phyloP scores from a whole-genome alignment of 129 eudicot species.

The Ambrosia artemisiifolia region DNA sequence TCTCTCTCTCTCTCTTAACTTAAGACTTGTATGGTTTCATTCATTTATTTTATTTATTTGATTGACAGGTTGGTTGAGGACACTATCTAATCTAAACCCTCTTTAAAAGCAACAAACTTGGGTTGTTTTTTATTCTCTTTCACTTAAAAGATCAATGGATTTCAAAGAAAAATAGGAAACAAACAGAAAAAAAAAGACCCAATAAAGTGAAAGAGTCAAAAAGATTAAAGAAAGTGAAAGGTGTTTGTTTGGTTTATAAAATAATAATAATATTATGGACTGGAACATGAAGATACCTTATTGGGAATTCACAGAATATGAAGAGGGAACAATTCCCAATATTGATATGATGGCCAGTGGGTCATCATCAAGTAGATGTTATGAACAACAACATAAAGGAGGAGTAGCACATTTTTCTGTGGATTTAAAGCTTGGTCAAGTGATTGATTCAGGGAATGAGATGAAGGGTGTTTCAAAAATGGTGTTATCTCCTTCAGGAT shows the following conservation, averaged over 20 bases:
- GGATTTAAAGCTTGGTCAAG: conserved; percentile 64
- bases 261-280: conserved; percentile 31
- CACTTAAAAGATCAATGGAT: conserved; percentile 13
- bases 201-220: conserved; percentile 21
- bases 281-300: conserved; percentile 57
- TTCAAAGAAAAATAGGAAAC: conserved; percentile 8
- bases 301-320: conserved; percentile 54
- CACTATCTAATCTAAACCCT: neutral
- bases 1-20: conserved; percentile 29
- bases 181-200: neutral
- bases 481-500: conserved; percentile 43
- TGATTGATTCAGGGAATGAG: conserved; percentile 36
- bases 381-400: conserved; percentile 11
- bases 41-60: too few species aligned
- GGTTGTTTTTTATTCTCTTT: conserved; percentile 14
- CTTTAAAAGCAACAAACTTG: neutral
- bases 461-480: conserved; percentile 34
- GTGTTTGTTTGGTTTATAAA: neutral
- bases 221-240: conserved; percentile 23
- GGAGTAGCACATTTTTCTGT: conserved; percentile 45
- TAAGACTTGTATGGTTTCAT: too few species aligned
- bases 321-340: conserved; percentile 45
- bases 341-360: conserved; percentile 34
- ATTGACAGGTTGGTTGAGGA: conserved; percentile 22
- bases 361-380: conserved; percentile 33